A percentile compares a stretch with the other conserved stretches of the same genome.
phyloP scores from a whole-genome alignment of 176 grass and related monocot species.

The barley (Hordeum vulgare) region DNA sequence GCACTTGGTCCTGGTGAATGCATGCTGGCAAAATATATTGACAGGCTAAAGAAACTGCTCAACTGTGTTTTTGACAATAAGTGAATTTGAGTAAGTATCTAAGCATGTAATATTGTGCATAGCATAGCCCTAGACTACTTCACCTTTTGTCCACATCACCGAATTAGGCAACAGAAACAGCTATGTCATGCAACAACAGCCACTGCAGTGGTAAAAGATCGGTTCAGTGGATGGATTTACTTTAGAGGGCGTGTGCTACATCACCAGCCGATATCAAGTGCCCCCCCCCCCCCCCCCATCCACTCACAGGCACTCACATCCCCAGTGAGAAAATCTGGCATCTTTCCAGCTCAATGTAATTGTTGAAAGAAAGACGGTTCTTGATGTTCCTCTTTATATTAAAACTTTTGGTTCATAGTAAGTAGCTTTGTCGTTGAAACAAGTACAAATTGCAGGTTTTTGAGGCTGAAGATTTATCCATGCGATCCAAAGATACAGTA shows the following conservation, averaged over 20 bases:
- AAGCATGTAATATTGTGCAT: neutral
- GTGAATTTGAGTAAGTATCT: neutral
- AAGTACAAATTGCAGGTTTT: conserved; percentile 56
- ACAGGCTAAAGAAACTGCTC: neutral
- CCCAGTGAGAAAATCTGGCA: neutral
- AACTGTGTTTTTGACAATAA: neutral
- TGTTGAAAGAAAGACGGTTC: neutral
- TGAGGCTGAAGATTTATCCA: conserved; percentile 41
- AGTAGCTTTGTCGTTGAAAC: conserved; percentile 16
- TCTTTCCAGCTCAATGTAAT: conserved; percentile 3
- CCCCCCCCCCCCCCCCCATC: too few species aligned
- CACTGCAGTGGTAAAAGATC: neutral
- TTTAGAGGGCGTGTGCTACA: neutral
- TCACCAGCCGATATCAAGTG: neutral
- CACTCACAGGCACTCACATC: neutral
- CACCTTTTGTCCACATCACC: neutral
- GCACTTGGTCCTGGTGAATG: neutral
- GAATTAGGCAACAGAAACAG: neutral
- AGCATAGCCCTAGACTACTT: neutral
- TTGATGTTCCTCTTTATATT: neutral
- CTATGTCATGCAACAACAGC: neutral
- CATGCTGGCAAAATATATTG: neutral
- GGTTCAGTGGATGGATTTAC: neutral
- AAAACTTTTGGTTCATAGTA: neutral
- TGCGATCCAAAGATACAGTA: conserved; percentile 41